phyloP scores from a whole-genome alignment of 2,329 filamentous ascomycete genomes.

The Nemania diffusa region DNA sequence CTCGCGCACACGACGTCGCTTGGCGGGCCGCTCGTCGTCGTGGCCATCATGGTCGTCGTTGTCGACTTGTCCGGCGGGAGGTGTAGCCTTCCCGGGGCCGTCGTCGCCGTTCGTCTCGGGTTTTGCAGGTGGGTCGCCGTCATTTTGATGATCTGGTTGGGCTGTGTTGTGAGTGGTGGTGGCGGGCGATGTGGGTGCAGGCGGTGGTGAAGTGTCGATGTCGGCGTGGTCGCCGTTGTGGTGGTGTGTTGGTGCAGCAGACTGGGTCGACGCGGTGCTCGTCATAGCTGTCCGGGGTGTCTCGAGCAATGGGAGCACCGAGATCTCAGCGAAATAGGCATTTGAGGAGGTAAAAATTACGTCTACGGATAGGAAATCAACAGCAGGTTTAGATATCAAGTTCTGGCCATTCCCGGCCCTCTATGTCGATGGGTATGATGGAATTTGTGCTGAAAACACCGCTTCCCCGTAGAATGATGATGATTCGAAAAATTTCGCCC shows the following conservation, averaged over 20 bases:
- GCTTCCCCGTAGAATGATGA: conserved; percentile 60
- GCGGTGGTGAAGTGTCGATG: conserved; percentile 32
- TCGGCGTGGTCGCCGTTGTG: conserved; percentile 42
- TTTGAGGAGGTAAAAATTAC: conserved; percentile 65
- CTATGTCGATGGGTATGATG: conserved; percentile 59
- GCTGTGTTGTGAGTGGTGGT: neutral
- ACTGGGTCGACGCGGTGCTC: conserved; percentile 67
- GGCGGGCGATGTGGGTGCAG: neutral
- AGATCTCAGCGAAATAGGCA: conserved; percentile 67
- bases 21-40: conserved; percentile 63
- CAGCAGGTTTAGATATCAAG: conserved; percentile 55
- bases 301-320: conserved; percentile 59
- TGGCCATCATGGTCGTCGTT: conserved; percentile 37
- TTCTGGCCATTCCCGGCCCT: conserved; percentile 66
- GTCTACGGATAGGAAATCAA: conserved; percentile 63
- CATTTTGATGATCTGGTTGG: neutral
- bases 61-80: conserved; percentile 46
- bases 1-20: conserved; percentile 71
- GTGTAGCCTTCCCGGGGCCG: conserved; percentile 20
- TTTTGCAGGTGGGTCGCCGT: conserved; percentile 26
- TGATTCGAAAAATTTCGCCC: conserved; percentile 52
- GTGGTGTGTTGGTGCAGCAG: conserved; percentile 54
- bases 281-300: conserved; percentile 64
- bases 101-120: conserved; percentile 35
- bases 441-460: conserved; percentile 56